These are phyloP conservation scores for Pythium myriotylum DNA, from an alignment of 352 stramenopile species.

Conservation along the genomic window DNA sequence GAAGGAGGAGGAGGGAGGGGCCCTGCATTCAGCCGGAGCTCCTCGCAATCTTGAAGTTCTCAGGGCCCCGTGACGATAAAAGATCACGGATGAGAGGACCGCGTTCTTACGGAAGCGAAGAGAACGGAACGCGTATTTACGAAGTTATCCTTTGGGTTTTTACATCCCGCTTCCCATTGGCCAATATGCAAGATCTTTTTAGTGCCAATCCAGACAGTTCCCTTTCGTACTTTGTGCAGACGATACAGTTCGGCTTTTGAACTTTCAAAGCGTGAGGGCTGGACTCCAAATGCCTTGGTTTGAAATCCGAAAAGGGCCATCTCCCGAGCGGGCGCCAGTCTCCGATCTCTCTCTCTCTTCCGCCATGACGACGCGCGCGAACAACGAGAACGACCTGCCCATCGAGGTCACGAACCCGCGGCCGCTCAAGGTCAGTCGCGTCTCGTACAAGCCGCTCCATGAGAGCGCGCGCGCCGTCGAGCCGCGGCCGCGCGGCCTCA, in stretches of 20 bases:
- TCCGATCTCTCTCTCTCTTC: not conserved
- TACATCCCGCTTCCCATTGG: slow-evolving; percentile 35
- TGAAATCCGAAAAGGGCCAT: slow-evolving; percentile 27
- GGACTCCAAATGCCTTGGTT: slow-evolving; percentile 9
- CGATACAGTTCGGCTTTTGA: slow-evolving; percentile 20
- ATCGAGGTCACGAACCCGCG: slow-evolving; percentile 39
- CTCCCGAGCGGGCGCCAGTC: not conserved
- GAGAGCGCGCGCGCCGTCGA: slow-evolving; percentile 43
- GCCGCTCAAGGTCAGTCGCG: slow-evolving; percentile 51
- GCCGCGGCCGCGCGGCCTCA: slow-evolving; percentile 61
- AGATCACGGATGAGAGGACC: slow-evolving; percentile 16
- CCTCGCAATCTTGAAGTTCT: slow-evolving; percentile 30
- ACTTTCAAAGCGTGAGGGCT: slow-evolving; percentile 20
- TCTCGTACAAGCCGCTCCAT: slow-evolving; percentile 45
- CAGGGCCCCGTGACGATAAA: slow-evolving; percentile 13
- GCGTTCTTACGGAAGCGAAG: slow-evolving; percentile 6
- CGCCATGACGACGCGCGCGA: slow-evolving; percentile 43
- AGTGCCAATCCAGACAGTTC: too few relatives aligned
- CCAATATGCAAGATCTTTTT: too few relatives aligned
- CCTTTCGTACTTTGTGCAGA: slow-evolving; percentile 22
- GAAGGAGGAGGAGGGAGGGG: too few relatives aligned
- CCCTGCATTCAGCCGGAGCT: not conserved
- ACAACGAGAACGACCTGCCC: slow-evolving; percentile 79
- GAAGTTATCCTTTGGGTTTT: slow-evolving; percentile 1
- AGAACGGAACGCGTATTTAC: slow-evolving; percentile 6